Percentiles rank a stretch among this genome's conserved stretches.
Evolutionary conservation across 225 moss, liverwort and hornwort species (phyloP).

Genomic region (Physcomitrellopsis africana): DNA sequence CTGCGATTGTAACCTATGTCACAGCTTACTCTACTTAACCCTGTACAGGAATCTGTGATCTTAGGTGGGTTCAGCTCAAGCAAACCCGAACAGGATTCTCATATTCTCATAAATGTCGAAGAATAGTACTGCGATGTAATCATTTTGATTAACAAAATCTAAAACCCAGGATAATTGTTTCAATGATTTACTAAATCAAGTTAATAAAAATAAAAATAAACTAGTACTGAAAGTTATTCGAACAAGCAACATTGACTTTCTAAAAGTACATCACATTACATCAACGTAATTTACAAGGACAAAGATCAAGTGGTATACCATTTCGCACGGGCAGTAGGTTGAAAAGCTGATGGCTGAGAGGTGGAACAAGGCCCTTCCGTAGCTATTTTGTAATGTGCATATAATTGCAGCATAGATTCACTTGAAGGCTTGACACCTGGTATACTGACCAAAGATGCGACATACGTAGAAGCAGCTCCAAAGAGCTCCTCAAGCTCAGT

Average conservation of each 20-base stretch:
- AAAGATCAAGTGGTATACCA: slow-evolving; percentile 64
- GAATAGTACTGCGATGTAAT: slow-evolving; percentile 4
- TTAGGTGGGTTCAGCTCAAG: slow-evolving; percentile 26
- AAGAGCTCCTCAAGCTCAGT: slow-evolving; percentile 94
- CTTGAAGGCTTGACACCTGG: slow-evolving; percentile 86
- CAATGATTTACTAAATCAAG: too few relatives aligned
- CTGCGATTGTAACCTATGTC: slow-evolving; percentile 87
- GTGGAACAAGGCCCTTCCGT: slow-evolving; percentile 95
- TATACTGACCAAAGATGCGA: slow-evolving; percentile 75
- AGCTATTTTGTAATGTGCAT: slow-evolving; percentile 92
- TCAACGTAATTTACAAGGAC: slow-evolving; percentile 18
- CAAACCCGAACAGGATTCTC: slow-evolving; percentile 1
- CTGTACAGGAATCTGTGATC: slow-evolving; percentile 42
- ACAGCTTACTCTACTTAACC: slow-evolving; percentile 71
- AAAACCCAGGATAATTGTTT: too few relatives aligned
- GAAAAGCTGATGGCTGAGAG: slow-evolving; percentile 87
- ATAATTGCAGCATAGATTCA: slow-evolving; percentile 91
- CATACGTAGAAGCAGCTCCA: slow-evolving; percentile 88
- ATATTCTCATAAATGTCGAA: slow-evolving; percentile 10
- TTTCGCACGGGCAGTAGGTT: slow-evolving; percentile 92
- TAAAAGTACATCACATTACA: slow-evolving; percentile 10
- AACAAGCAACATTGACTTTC: slow-evolving; percentile 5
- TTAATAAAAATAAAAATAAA: too few relatives aligned
- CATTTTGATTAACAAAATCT: too few relatives aligned
- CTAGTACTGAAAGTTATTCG: too few relatives aligned